Conservation (phyloP, 192 early-diverging fungal species). For the Geosiphon pyriformis region DNA sequence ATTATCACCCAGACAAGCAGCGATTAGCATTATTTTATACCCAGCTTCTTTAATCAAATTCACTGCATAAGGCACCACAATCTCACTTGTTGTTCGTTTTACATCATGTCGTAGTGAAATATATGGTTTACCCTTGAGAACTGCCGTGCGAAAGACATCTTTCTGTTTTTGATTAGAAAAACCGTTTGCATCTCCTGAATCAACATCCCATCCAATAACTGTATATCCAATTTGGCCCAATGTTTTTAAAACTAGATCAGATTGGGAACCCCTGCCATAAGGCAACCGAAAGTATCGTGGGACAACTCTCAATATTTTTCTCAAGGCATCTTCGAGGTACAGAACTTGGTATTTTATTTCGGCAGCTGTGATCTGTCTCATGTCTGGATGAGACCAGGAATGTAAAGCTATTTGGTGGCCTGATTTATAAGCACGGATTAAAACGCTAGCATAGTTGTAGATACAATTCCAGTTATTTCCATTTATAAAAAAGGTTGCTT, state of each 20-base stretch:
- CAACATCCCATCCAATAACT: conserved; percentile 27
- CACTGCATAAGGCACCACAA: conserved; percentile 31
- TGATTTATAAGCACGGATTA: conserved; percentile 37
- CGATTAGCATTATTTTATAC: conserved; percentile 35
- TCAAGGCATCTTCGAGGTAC: conserved; percentile 38
- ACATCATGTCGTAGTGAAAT: conserved; percentile 24
- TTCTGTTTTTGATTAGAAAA: neutral
- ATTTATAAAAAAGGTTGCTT: conserved; percentile 37
- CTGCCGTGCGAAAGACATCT: neutral
- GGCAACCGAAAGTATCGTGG: neutral
- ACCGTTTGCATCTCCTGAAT: neutral
- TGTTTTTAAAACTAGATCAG: conserved; percentile 26
- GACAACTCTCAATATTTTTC: conserved; percentile 9
- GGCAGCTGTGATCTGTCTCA: conserved; percentile 28
- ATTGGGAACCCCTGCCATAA: neutral
- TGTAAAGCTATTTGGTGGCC: conserved; percentile 61
- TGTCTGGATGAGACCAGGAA: conserved; percentile 43
- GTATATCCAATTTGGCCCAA: conserved; percentile 49
- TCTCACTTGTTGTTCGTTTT: conserved; percentile 25
- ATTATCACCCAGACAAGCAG: conserved; percentile 30
- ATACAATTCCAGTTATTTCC: conserved; percentile 27
- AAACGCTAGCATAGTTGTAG: neutral
- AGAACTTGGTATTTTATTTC: conserved; percentile 33
- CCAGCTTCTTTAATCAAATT: conserved; percentile 26
- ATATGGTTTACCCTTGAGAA: neutral